phyloP scores from a whole-genome alignment of 306 rosid genomes.

The Casuarina cunninghamiana region DNA sequence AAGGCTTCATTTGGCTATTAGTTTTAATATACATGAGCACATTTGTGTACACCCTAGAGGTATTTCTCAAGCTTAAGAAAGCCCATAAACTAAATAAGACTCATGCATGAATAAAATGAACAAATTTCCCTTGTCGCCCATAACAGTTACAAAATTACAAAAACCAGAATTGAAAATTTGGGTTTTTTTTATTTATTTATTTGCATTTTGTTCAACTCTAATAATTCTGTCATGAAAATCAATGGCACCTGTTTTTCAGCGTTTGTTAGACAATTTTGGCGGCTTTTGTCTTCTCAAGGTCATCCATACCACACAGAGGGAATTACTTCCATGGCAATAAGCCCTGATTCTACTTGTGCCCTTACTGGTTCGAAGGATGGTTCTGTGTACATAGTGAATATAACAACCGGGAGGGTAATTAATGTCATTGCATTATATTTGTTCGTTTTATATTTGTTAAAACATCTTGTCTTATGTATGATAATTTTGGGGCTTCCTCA shows the following conservation, averaged over 20 bases:
- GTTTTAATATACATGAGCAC: not conserved
- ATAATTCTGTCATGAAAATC: not conserved
- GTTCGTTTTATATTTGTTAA: conserved; percentile 13
- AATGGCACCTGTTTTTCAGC: not conserved
- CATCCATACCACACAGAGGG: conserved; percentile 80
- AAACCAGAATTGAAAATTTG: not conserved
- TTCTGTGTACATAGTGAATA: conserved; percentile 72
- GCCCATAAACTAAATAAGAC: not conserved
- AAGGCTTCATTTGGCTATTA: not conserved
- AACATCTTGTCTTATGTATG: conserved; percentile 14
- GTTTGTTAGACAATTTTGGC: conserved; percentile 2
- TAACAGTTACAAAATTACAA: not conserved
- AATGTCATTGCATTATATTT: conserved; percentile 18
- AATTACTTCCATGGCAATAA: conserved; percentile 78
- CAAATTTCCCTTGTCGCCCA: not conserved
- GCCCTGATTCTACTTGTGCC: conserved; percentile 68
- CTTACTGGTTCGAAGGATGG: conserved; percentile 86
- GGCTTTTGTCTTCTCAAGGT: conserved; percentile 47
- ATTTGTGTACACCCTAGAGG: not conserved
- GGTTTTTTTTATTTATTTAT: not conserved
- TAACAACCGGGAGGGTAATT: conserved; percentile 75
- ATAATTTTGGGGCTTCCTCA: conserved; percentile 13
- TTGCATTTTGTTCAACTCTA: not conserved
- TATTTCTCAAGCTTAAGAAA: not conserved
- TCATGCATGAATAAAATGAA: too few species aligned